Base-by-base conservation (phyloP, 768 basidiomycete species). In the Russula earlei region DNA sequence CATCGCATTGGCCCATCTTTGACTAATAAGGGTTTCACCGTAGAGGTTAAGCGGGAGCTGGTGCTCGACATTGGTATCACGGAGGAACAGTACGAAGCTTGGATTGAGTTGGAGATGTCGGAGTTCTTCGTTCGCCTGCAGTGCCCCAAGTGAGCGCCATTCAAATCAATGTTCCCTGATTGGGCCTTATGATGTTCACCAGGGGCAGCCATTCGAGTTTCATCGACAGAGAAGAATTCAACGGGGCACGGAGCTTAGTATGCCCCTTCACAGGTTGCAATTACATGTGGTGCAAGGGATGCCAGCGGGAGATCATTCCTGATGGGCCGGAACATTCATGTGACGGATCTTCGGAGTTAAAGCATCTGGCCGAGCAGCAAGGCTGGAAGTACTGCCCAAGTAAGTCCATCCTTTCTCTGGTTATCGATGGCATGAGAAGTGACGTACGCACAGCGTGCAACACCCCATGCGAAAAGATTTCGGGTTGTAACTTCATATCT, bases 401-500 rank as follows among this genome's bases (percentile, higher is more conserved):
- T 70, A 20, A 45, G 55, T 49, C 19, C 7, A 34, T 24, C 19
- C 5, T 15, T 36, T 25, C 1, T 3, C n/a, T 40, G 17, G 3
- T 14, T 11, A 33, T 36, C 15, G 10, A n/a, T n/a, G 29, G 11
- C 38, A 4, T n/a, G 4, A 49, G 22, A 22, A 7, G 8, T 31
- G 41, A 54, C 47, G 27, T 14, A 22, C 46, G n/a, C 11, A 4
- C 40, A 77, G 76, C 75, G 4, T 77, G 77, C 61, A 63, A 64
- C 37, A 77, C 79, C 6, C 75, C 78, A 1, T 74, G 79, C 25
- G 75, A 71, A 50, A 83, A 80, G 60, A 72, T 72, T 10, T 67
- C 67, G 12, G 81, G 82, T 0, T 83, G 81, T 50, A 76, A 81
- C 56, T 81, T 83, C 64, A 79, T 83, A 74, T 73, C 75, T 54